Base-by-base conservation (phyloP, 176 grass and related monocot species). In the Alloteropsis semialata region DNA sequence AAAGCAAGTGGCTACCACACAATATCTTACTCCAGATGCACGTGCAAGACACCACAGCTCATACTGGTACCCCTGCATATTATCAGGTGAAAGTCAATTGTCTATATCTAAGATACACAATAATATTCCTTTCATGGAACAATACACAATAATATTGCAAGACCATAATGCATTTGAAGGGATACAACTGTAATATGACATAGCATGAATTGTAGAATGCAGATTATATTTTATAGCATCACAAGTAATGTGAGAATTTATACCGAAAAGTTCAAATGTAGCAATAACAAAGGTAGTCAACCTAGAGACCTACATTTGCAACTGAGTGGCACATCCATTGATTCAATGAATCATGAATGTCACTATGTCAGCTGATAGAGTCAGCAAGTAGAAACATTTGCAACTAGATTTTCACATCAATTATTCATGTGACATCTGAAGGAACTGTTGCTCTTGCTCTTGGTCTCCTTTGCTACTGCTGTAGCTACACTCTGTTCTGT, bases 41-140 rank as follows among this genome's bases (percentile, higher is more conserved):
- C 95, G 88, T 19, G 95, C 95, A 65, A 97, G 95, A 83, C 95
- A 97, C 95, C 95, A 97, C 50, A 97, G 69, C 55, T 97, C 95
- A 64, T 97, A 97, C 44, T 90, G 88, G 79, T 97, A 97, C 59
- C 95, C 95, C 95, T 97, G 84, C 56, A 82, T 71, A 70, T 65
- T 46, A 33, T 36, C 69, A n/a, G 65, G 33, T 41, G 10, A 81
- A 75, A 69, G 22, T 49, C 16, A 54, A 22, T 16, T 30, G 9
- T 30, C 49, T 61, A 28, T 59, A 51, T 27, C 38, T 16, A 58
- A 37, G 7, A 22, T 25, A 61, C 28, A 33, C n/a, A n/a, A n/a
- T n/a, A n/a, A n/a, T n/a, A 33, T 57, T 43, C 34, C 4, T 29
- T n/a, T n/a, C n/a, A n/a, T n/a, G n/a, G n/a, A n/a, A n/a, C n/a